Base-by-base conservation (phyloP, 1,284 basidiomycete species). In the Cryptococcus wingfieldii region DNA sequence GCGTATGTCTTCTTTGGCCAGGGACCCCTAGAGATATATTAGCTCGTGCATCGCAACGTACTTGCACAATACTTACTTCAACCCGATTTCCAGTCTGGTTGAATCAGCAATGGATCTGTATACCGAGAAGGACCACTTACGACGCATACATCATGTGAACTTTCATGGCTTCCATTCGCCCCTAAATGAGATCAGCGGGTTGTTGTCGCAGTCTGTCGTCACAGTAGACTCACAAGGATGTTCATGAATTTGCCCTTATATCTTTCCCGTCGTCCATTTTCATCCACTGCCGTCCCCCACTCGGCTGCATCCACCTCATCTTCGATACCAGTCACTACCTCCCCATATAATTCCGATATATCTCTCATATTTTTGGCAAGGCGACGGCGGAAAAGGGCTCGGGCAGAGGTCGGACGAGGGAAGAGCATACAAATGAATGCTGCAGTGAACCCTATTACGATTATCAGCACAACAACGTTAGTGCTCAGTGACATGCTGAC, bases 1-100 rank as follows among this genome's bases (percentile, higher is more conserved):
- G 60, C 55, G 47, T 78, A 78, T 37, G 67, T 57, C 23, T 60
- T 53, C 19, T 65, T 64, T 2, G 77, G 77, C 77, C 77, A 78
- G 0, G 69, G 70, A 7, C 77, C 77, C 37, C 68, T 69, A 45
- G 23, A 9, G 46, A 37, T 18, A 18, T n/a, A 13, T 38, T n/a
- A 12, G 6, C 8, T 25, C 12, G 34, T 18, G 34, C 14, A 12
- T 19, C 34, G 3, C 16, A 8, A n/a, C 12, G 43, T 54, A 19
- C 12, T 44, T 19, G 27, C 38, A 4, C 2, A 23, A 28, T 18
- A 59, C 64, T 44, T 19, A 66, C 65, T 58, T 62, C 19, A 75
- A 27, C 6, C 60, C 64, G 9, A 72, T 73, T 50, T 77, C 75
- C 27, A 63, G 46, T 18, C 62, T 65, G 50, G 16, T 13, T 9